Evolutionary conservation across 768 basidiomycete genomes (phyloP).

Genomic region (Mycena albidolilacea): DNA sequence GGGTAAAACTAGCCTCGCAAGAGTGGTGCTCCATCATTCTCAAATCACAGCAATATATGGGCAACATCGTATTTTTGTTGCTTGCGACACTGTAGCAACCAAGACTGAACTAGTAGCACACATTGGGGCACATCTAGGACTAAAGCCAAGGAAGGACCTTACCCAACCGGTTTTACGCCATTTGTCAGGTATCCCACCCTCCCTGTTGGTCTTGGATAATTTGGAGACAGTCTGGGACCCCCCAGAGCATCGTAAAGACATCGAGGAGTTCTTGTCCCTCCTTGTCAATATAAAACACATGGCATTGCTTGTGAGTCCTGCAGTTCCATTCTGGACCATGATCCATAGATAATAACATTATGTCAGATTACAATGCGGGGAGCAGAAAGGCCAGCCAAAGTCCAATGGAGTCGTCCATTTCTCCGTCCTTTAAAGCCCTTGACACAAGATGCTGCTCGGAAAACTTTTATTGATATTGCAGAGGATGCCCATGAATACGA

Average conservation of each 20-base stretch:
- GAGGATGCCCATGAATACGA: background rate
- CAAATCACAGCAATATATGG: conserved; percentile 1
- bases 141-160: too few species aligned
- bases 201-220: background rate
- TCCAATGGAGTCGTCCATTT: background rate
- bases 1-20: background rate
- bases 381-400: background rate
- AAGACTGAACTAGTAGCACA: background rate
- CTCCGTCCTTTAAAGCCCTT: background rate
- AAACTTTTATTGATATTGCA: conserved; percentile 2
- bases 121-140: background rate
- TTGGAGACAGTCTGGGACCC: background rate
- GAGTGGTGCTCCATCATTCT: background rate
- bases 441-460: background rate
- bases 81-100: background rate
- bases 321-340: background rate
- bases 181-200: background rate
- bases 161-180: background rate
- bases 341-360: background rate
- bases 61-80: background rate
- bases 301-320: background rate
- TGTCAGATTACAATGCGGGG: conserved; percentile 1
- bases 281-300: background rate
- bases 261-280: background rate
- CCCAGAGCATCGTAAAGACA: background rate